Evolutionary conservation across 495 filamentous ascomycete genomes (phyloP), one percentile per base, ranked within the genome.

Genomic region (Aspergillus conjunctus): DNA sequence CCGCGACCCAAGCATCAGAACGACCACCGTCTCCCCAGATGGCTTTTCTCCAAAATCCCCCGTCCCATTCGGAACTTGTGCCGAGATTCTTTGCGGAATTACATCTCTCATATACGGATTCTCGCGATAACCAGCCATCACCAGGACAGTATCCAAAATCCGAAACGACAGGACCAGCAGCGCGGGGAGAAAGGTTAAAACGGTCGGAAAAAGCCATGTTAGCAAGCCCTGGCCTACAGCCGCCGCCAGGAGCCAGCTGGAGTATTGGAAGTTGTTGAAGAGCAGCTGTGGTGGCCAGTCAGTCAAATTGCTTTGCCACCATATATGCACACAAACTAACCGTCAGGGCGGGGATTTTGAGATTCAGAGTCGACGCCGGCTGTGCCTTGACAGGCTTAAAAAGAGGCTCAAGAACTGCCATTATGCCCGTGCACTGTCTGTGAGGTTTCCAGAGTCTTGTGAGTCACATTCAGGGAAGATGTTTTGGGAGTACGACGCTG

Each of bases 171-270:
- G 45, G 44, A 58, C 39, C 17, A 58, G 9, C 21, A 58, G 7
- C 3, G 55, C 44, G 1, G 55, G 55, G n/a, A 58, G 20, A 9
- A 58, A 17, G 2, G 55, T 58, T 14, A 37, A 50, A 14, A 46
- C 55, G 11, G 55, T 50, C 45, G 55, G 55, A 31, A 50, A 58
- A 20, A 50, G 44, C 30, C 44, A 58, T 50, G 44, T 50, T 5
- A 58, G 31, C 9, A 50, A 0, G 0, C 55, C 55, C 26, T 58
- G 55, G 8, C 8, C 0, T 3, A 22, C 1, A 12, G 44, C 55
- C 0, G 44, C 44, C 2, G 45, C 55, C 30, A 58, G 55, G 9
- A 58, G 31, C 55, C 44, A 58, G 31, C 21, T 50, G 4, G 55
- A 22, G 17, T 22, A n/a, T 41, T 58, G 55, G 32, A 58, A 58